Evolutionary conservation across 2,329 filamentous ascomycete genomes (phyloP).

Genomic region (Penicillium sumatraense): DNA sequence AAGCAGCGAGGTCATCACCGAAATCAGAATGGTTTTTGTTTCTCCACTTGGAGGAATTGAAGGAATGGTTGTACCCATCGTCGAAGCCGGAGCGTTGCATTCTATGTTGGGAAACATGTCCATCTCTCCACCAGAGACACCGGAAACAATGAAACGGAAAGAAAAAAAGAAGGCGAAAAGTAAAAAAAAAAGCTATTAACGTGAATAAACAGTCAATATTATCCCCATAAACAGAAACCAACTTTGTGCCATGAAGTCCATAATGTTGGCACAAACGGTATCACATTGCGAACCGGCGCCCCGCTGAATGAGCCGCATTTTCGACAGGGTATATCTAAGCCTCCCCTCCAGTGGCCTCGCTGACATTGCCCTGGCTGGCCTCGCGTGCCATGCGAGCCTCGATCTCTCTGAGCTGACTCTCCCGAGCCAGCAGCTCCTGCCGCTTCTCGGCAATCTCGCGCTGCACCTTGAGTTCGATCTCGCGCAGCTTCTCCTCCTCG

Average conservation of each 20-base stretch:
- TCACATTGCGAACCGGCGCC: constrained; percentile 36
- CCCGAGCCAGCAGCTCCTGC: constrained; percentile 94
- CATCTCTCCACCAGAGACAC: constrained; percentile 22
- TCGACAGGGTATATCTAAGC: constrained; percentile 39
- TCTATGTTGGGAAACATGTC: constrained; percentile 31
- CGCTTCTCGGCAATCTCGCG: constrained; percentile 99
- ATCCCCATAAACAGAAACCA: constrained; percentile 42
- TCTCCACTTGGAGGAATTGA: constrained; percentile 4
- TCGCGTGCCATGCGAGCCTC: constrained; percentile 96
- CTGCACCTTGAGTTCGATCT: constrained; percentile 99
- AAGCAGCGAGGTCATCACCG: constrained; percentile 19
- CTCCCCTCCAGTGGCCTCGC: constrained; percentile 41
- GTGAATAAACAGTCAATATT: constrained; percentile 47
- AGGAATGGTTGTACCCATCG: constrained; percentile 26
- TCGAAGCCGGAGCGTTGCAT: constrained; percentile 36
- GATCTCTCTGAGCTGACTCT: constrained; percentile 98
- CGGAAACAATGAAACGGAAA: constrained; percentile 6
- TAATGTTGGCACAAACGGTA: constrained; percentile 42
- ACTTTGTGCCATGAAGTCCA: constrained; percentile 40
- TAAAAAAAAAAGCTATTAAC: constrained; percentile 43
- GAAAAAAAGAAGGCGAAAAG: constrained; percentile 11
- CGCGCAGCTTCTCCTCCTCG: constrained; percentile 99
- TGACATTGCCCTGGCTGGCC: constrained; percentile 55
- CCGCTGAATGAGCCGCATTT: constrained; percentile 33
- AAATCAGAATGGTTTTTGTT: neutral